Evolutionary conservation across 495 filamentous ascomycete species (phyloP).

Genomic region (Tuber brumale): DNA sequence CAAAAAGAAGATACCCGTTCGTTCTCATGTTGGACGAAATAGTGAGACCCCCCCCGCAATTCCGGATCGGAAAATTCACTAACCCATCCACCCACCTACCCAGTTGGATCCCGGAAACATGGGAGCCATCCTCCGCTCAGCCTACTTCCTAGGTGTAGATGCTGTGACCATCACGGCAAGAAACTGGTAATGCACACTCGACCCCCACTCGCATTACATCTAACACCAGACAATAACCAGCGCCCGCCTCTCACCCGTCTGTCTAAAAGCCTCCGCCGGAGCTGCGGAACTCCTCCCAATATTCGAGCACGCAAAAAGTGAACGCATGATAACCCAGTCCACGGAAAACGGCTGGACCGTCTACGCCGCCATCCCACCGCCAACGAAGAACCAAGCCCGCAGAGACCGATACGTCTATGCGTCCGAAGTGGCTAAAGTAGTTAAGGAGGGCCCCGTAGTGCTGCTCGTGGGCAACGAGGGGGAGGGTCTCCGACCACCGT

Average conservation of each 20-base stretch:
- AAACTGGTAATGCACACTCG: conserved; percentile 23
- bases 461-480: conserved; percentile 80
- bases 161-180: conserved; percentile 62
- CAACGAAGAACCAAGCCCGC: conserved; percentile 33
- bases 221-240: conserved; percentile 46
- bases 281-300: conserved; percentile 72
- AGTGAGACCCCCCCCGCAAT: conserved; percentile 24
- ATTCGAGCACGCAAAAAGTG: conserved; percentile 58
- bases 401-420: conserved; percentile 40
- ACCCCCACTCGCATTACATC: neutral
- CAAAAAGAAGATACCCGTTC: conserved; percentile 58
- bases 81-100: conserved; percentile 28
- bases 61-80: conserved; percentile 8
- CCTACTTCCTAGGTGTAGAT: conserved; percentile 76
- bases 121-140: conserved; percentile 78
- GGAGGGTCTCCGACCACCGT: conserved; percentile 57
- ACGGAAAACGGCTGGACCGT: conserved; percentile 70
- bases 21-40: conserved; percentile 78
- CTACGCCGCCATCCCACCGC: conserved; percentile 66
- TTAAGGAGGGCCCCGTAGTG: conserved; percentile 59
- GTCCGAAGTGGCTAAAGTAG: conserved; percentile 46
- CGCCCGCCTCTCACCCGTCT: conserved; percentile 64
- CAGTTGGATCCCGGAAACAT: conserved; percentile 76
- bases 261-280: conserved; percentile 79
- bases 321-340: conserved; percentile 61